Base-by-base conservation (phyloP, 306 rosid genomes). In the Ceratonia siliqua region DNA sequence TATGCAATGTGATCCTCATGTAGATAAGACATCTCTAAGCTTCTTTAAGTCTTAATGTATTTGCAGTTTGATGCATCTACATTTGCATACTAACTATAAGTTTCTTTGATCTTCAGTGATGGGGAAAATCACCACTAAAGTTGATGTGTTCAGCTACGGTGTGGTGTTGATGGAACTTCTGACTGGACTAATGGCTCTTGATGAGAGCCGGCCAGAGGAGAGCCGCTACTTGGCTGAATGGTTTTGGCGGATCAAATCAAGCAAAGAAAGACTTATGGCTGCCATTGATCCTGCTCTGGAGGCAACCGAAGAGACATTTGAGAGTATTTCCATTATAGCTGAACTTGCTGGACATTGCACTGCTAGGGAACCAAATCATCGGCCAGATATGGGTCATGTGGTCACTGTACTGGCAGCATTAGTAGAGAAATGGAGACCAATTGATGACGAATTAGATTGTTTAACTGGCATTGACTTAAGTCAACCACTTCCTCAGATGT, bases 261-360 rank as follows among this genome's bases (percentile, higher is more conserved):
- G 69, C 84, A 85, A 82, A 81, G 89, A 88, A 72, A 86, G 46
- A 42, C 89, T 92, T 5, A 54, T 70, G 84, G 81, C 83, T 10
- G 93, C 92, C 35, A 74, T 92, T 45, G 93, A 92, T 79, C 87
- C 93, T 38, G 58, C 87, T 12, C 85, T 92, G 28, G 67, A 78
- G 21, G 85, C 76, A 8, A 72, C 30, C 14, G 89, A 84, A 43
- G 89, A 86, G 62, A 82, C 35, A 53, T 77, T 81, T 13, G 86
- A 82, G 61, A 85, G 87, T 42, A 83, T 92, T 61, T 69, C 79
- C 22, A 39, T 52, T 18, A 77, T 92, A 22, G 87, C 87, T 0
- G 93, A 89, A 62, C 83, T 92, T 41, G 97, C 97, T 8, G 97
- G 96, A 64, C 96, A 92, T 54, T 92, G 97, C 85, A 85, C 96